Conservation (phyloP, 805 yeast species). For the Saccharomycopsis sp. region DNA sequence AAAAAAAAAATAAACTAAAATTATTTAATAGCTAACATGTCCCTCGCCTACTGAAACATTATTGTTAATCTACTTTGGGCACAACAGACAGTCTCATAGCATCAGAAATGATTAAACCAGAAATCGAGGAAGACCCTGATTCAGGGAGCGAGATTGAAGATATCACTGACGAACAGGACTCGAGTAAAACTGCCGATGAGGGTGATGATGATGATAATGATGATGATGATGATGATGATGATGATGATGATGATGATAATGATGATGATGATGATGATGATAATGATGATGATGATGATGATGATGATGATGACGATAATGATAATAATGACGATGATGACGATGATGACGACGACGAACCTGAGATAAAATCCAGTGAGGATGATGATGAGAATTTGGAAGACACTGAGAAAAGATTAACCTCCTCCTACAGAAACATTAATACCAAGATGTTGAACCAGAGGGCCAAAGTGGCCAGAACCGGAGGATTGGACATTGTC, state of each 20-base stretch:
- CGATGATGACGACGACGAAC: conserved; percentile 23
- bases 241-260: conserved; percentile 12
- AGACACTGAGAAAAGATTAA: conserved; percentile 15
- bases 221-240: conserved; percentile 13
- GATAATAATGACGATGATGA: conserved; percentile 26
- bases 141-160: not conserved
- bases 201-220: conserved; percentile 13
- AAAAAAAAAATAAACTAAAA: too few relatives aligned
- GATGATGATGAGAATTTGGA: conserved; percentile 20
- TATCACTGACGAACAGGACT: not conserved
- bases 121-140: not conserved
- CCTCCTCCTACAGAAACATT: conserved; percentile 9
- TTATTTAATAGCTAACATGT: too few relatives aligned
- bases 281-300: conserved; percentile 19
- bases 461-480: conserved; percentile 47
- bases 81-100: too few relatives aligned
- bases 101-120: not conserved
- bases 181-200: not conserved
- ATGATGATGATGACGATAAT: conserved; percentile 22
- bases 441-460: conserved; percentile 26
- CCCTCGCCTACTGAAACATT: too few relatives aligned
- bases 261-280: conserved; percentile 21
- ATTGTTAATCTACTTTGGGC: too few relatives aligned
- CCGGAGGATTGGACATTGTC: conserved; percentile 49
- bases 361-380: conserved; percentile 17